These are phyloP conservation scores for Penicillium sp. DNA, from an alignment of 2,329 filamentous ascomycete species.

Conservation along the genomic window DNA sequence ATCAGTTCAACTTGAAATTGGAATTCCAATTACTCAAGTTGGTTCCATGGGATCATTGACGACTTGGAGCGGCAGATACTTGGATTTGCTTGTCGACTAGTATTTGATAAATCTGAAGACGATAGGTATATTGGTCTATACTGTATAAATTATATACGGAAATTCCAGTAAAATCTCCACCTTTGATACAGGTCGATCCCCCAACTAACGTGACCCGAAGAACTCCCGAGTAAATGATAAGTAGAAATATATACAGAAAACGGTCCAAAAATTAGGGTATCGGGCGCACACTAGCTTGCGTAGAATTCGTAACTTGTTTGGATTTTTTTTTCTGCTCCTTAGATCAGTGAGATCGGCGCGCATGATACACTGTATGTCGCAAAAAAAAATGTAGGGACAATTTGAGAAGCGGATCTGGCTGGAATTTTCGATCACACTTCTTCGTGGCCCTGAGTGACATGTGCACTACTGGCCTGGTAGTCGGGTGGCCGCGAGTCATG, in stretches of 20 bases:
- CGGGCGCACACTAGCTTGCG: conserved; percentile 13
- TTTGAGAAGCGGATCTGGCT: neutral
- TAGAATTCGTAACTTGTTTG: conserved; percentile 4
- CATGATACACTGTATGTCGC: neutral
- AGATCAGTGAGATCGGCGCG: neutral
- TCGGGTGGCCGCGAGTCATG: conserved; percentile 19
- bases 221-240: neutral
- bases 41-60: conserved; percentile 3
- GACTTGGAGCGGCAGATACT: neutral
- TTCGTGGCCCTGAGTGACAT: conserved; percentile 14
- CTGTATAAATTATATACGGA: neutral
- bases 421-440: conserved; percentile 13
- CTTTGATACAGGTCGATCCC: neutral
- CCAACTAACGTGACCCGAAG: neutral
- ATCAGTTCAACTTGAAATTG: too few species aligned
- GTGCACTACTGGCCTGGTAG: conserved; percentile 16
- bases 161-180: neutral
- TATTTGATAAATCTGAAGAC: neutral
- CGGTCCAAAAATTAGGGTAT: conserved; percentile 18
- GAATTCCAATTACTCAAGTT: too few species aligned
- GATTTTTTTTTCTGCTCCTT: neutral
- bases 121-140: conserved; percentile 5
- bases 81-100: neutral
- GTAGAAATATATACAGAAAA: conserved; percentile 21
- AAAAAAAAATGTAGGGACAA: neutral